Evolutionary conservation across 2,329 filamentous ascomycete genomes (phyloP), one percentile per base, ranked within the genome.

Genomic region (Alternaria sp.): DNA sequence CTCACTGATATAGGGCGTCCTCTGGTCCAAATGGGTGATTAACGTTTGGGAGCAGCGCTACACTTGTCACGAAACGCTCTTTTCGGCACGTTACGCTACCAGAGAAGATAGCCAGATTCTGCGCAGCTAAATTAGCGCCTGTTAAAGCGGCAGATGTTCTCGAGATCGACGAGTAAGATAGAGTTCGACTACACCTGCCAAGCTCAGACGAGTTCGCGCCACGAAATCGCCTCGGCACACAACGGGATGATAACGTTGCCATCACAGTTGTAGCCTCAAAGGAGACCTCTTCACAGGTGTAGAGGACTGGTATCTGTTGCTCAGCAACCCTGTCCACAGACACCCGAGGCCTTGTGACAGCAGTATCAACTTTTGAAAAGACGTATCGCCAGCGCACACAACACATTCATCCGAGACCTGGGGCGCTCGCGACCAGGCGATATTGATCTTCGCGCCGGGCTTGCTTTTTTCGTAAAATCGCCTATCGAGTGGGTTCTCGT

Each of bases 381-480:
- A 14, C 30, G 43, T 32, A 49, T 47, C 18, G 32, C 16, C 20
- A 51, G 32, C 30, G 18, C 7, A 24, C 41, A 42, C 38, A 28
- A 16, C n/a, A 30, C 28, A 18, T 57, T 36, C 8, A 20, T 47
- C 41, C 16, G 22, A 44, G 26, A n/a, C 18, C 18, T 32, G 20
- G 43, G 22, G 46, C 39, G 39, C 41, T 34, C 46, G 57, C 47
- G 14, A 28, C 41, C 20, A 39, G 30, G n/a, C 57, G 46, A 38
- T 14, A 51, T 20, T 34, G 14, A 41, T 18, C 24, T 42, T 26
- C 32, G 32, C 38, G 26, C 26, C 34, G 22, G 41, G 14, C 22
- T 42, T 60, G 57, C 57, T 56, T 60, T 41, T 60, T 18, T 32
- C n/a, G 12, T 18, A 42, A 26, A 56, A 41, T 60, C 39, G 41